Evolutionary conservation across 1,139 yeast species (phyloP), one percentile per base, ranked within the genome.

Genomic region (Pichia sp.): DNA sequence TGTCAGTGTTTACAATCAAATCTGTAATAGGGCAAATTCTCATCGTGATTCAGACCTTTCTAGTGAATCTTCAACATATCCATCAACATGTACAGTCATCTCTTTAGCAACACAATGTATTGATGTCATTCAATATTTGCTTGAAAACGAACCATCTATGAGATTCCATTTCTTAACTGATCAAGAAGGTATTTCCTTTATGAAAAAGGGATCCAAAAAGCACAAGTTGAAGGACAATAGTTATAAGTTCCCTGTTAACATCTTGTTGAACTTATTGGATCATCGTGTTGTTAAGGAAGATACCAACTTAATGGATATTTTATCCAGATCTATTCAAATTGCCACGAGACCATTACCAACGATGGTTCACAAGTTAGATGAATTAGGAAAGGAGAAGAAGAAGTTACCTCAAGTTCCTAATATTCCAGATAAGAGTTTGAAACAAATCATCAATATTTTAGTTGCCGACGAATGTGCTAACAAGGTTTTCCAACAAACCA

Each of bases 381-480:
- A 58, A 56, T 19, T 68, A 59, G 57, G 53, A 7, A 41, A 55
- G 27, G 47, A 45, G n/a, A 4, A 17, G 14, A 49, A 50, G 17
- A 58, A 55, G 34, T 42, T 51, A 4, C 59, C 60, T 6, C 73
- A 72, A 18, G 70, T 85, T 2, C 96, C 96, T 1, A 68, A 68
- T 42, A 79, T 89, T 53, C 85, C 91, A 2, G 82, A 77, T 40
- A 68, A 73, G 36, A 83, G 84, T 54, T 70, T 87, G 59, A 75
- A 79, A 46, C 77, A 78, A 51, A 72, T 89, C 42, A 83, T 87
- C 18, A 76, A 81, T 33, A 79, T 89, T 38, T 71, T 91, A 46
- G 79, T 85, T n/a, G 81, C 94, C 1, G 88, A 87, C 60, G 96
- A 90, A 50, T 89, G 97, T 63, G 83, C 91, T 24, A 85, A 89